Conservation (phyloP, 106 monocot species). For the Dendrobium officinale region DNA sequence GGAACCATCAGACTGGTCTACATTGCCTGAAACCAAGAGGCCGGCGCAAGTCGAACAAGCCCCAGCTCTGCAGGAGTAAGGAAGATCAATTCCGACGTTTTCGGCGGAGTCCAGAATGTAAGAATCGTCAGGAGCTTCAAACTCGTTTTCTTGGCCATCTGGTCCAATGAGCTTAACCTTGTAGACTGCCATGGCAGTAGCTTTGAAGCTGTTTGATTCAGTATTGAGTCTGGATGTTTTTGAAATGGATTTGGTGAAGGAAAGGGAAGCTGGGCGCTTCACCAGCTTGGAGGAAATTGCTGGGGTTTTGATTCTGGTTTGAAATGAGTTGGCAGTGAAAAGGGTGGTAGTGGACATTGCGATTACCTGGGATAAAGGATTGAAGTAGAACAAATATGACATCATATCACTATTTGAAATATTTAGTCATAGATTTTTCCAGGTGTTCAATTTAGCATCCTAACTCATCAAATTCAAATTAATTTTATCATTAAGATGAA, state of each 20-base stretch:
- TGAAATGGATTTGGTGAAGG: background rate
- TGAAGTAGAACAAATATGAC: no score
- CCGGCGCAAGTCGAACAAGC: conserved; percentile 27
- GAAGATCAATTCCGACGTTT: conserved; percentile 25
- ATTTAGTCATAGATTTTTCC: no score
- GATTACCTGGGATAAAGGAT: background rate
- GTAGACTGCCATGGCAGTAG: conserved; percentile 16
- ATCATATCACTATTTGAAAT: no score
- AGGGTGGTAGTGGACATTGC: conserved; percentile 12
- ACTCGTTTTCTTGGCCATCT: conserved; percentile 23
- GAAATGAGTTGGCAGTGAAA: background rate
- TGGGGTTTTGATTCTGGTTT: background rate
- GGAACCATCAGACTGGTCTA: conserved; percentile 34
- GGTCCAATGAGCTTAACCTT: conserved; percentile 18
- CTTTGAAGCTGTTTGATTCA: conserved; percentile 3
- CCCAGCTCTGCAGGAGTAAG: conserved; percentile 32
- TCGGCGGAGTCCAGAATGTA: conserved; percentile 35
- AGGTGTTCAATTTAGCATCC: no score
- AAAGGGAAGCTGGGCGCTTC: conserved; percentile 5
- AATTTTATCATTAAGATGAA: no score
- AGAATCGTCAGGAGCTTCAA: conserved; percentile 26
- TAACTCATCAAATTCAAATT: no score
- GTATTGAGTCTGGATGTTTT: conserved; percentile 3
- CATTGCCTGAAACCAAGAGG: conserved; percentile 9
- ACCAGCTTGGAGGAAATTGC: background rate